Evolutionary conservation across 1,284 basidiomycete genomes (phyloP).

Genomic region (Melampsora larici-populina): DNA sequence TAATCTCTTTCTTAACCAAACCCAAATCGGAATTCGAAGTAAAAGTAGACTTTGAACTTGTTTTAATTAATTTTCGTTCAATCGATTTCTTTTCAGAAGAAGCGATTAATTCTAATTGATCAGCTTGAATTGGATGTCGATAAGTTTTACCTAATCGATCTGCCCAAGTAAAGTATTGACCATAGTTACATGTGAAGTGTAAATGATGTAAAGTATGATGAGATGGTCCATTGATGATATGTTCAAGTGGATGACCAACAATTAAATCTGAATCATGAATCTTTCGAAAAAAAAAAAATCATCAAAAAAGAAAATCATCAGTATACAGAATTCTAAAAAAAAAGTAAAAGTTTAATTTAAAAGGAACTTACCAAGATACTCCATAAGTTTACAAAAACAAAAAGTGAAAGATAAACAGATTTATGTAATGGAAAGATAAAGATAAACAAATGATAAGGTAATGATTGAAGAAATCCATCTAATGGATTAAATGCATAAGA

Average conservation of each 20-base stretch:
- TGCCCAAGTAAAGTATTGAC: constrained; percentile 88
- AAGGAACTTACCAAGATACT: constrained; percentile 66
- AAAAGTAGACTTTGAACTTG: too few relatives aligned
- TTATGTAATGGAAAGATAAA: constrained; percentile 89
- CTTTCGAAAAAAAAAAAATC: constrained; percentile 56
- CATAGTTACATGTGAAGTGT: constrained; percentile 95
- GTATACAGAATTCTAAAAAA: neutral
- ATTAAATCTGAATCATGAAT: constrained; percentile 99
- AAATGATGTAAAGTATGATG: constrained; percentile 96
- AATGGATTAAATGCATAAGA: constrained; percentile 96
- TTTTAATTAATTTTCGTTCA: too few relatives aligned
- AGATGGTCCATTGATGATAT: constrained; percentile 91
- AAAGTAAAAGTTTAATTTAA: neutral
- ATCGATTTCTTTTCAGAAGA: neutral
- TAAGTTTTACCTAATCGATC: constrained; percentile 81
- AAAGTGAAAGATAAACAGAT: constrained; percentile 72
- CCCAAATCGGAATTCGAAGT: too few relatives aligned
- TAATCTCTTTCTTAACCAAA: too few relatives aligned
- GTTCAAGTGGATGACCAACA: constrained; percentile 83
- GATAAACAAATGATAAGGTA: constrained; percentile 92
- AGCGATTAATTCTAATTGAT: neutral
- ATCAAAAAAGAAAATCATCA: neutral
- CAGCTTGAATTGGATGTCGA: constrained; percentile 65
- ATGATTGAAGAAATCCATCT: constrained; percentile 87
- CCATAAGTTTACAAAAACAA: constrained; percentile 88